Base-by-base conservation (phyloP, 2,329 filamentous ascomycete species). In the Pseudogymnoascus pannorum region DNA sequence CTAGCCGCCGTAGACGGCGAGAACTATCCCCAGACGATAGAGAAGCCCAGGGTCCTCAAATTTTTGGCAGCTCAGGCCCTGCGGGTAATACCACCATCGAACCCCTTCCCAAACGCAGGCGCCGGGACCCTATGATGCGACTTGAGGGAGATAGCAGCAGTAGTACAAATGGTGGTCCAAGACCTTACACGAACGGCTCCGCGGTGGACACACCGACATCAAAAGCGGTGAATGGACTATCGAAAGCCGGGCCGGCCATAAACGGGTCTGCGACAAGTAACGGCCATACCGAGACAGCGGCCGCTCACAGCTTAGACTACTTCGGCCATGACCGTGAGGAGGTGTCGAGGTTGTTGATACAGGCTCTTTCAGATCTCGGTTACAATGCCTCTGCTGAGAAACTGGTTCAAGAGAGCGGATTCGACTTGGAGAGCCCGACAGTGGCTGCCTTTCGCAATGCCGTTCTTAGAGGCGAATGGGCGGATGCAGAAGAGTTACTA, bases 311-410 rank as follows among this genome's bases (percentile, higher is more conserved):
- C 40, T 61, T 66, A 48, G 75, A 73, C 26, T 97, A 95, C 73
- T 88, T 86, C 70, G 92, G 92, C 16, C 93, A 97, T 72, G 85
- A 94, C 71, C 85, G 91, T 72, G 92, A 96, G 78, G 93, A 99
- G 76, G 88, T 97, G 48, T 96, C 93, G 4, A 82, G 94, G 60
- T 88, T 97, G 65, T 76, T 99, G 68, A 94, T 99, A 69, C 94
- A 99, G 75, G 89, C 92, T 35, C 77, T 99, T 66, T 84, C 86
- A 22, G 93, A 97, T 72, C 81, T 99, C 77, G 94, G 94, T 2
- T 97, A 97, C 71, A 80, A 86, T 63, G 79, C 80, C 11, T 89
- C 93, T 11, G 93, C 94, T 22, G 80, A 84, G 48, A 85, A 82
- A 64, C 78, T 99, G 62, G 88, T 85, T 69, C 81, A 82, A 64